phyloP scores from a whole-genome alignment of 495 filamentous ascomycete genomes.

The Hypoxylon cercidicola region DNA sequence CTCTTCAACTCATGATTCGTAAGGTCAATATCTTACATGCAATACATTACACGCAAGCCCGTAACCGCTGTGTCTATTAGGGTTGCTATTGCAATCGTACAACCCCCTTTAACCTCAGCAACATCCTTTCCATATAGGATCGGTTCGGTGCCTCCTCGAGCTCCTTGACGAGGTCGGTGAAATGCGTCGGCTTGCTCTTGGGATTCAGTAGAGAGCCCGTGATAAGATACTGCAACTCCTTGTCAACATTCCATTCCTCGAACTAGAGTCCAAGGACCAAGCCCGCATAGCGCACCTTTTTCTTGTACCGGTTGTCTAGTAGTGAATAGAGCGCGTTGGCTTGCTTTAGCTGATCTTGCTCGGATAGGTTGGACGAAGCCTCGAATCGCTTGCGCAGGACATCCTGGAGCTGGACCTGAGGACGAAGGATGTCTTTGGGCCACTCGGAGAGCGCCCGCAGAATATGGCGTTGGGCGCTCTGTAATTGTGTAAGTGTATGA shows the following conservation, averaged over 20 bases:
- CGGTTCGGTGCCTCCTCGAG: slow-evolving; percentile 75
- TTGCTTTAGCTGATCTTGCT: slow-evolving; percentile 59
- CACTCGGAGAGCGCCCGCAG: slow-evolving; percentile 76
- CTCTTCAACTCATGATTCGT: neutral
- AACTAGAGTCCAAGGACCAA: too few species aligned
- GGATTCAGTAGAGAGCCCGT: slow-evolving; percentile 70
- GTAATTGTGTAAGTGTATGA: slow-evolving; percentile 32
- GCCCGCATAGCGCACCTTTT: slow-evolving; percentile 54
- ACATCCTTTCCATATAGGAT: slow-evolving; percentile 64
- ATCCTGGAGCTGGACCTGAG: slow-evolving; percentile 77
- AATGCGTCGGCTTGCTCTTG: slow-evolving; percentile 79
- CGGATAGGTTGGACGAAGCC: slow-evolving; percentile 32
- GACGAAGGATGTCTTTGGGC: slow-evolving; percentile 82
- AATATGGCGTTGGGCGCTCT: slow-evolving; percentile 64
- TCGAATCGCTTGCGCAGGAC: slow-evolving; percentile 72
- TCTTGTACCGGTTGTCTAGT: slow-evolving; percentile 76
- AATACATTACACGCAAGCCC: slow-evolving; percentile 15
- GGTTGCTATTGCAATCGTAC: slow-evolving; percentile 61
- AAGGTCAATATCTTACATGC: too few species aligned
- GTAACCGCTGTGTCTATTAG: neutral
- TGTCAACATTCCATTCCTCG: slow-evolving; percentile 1
- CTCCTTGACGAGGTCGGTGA: slow-evolving; percentile 75
- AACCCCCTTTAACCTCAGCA: slow-evolving; percentile 71
- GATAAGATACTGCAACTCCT: slow-evolving; percentile 67
- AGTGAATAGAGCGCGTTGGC: slow-evolving; percentile 80